These are phyloP conservation scores for Aspergillus nomiae DNA, from an alignment of 2,329 filamentous ascomycete genomes.

Conservation along the genomic window DNA sequence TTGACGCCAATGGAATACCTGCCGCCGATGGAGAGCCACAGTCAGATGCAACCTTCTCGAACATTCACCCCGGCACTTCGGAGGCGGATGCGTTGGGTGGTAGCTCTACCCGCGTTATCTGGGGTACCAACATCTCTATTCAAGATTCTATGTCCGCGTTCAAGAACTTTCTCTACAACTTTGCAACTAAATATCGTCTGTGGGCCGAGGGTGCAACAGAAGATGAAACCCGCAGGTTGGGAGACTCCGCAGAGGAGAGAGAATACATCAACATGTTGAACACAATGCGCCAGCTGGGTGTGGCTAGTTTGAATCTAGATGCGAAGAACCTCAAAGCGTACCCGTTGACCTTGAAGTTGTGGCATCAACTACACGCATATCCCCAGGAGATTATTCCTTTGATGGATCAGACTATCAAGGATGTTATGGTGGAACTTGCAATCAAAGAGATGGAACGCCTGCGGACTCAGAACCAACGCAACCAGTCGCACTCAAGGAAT, in stretches of 20 bases:
- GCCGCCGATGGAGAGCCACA: conserved; percentile 50
- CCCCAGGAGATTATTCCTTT: conserved; percentile 94
- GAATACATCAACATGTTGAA: conserved; percentile 84
- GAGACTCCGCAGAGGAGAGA: conserved; percentile 71
- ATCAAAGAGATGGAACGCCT: conserved; percentile 74
- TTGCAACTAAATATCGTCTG: conserved; percentile 90
- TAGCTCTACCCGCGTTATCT: conserved; percentile 79
- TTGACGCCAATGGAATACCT: conserved; percentile 65
- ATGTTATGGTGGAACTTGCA: conserved; percentile 88
- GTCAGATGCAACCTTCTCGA: conserved; percentile 68
- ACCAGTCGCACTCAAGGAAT: conserved; percentile 52
- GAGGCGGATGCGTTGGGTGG: conserved; percentile 88
- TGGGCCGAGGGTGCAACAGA: conserved; percentile 83
- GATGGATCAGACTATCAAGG: conserved; percentile 93
- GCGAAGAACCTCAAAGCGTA: conserved; percentile 88
- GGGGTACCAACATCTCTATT: conserved; percentile 96
- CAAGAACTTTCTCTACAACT: conserved; percentile 91
- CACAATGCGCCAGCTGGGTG: conserved; percentile 85
- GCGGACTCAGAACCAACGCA: conserved; percentile 56
- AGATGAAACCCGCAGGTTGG: conserved; percentile 69
- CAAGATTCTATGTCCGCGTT: conserved; percentile 84
- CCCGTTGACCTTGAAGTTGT: conserved; percentile 87
- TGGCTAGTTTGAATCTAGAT: conserved; percentile 83
- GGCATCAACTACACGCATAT: conserved; percentile 92
- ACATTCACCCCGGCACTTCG: conserved; percentile 78